Conservation (phyloP, 371 early-diverging fungal species). For the Actinomortierella wolfii region DNA sequence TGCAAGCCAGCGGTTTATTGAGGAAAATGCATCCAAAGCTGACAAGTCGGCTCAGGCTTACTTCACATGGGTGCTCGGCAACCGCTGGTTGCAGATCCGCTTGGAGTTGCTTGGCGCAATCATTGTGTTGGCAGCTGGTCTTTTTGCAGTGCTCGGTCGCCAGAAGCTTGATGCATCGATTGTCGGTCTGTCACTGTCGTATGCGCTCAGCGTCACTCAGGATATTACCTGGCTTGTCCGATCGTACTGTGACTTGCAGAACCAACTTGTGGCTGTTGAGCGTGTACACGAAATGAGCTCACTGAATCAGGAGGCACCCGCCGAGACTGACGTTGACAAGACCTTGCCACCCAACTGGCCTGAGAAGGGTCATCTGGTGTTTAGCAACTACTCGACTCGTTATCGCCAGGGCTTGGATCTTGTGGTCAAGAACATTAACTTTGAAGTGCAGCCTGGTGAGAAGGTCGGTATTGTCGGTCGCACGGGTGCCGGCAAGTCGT, state of each 20-base stretch:
- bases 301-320: constrained; percentile 65
- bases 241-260: constrained; percentile 51
- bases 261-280: constrained; percentile 56
- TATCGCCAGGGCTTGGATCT: constrained; percentile 80
- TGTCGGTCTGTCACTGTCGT: constrained; percentile 64
- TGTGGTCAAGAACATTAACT: constrained; percentile 64
- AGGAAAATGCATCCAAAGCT: constrained; percentile 25
- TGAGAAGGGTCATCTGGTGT: constrained; percentile 69
- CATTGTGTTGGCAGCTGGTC: constrained; percentile 45
- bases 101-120: constrained; percentile 42
- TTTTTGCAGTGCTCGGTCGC: constrained; percentile 48
- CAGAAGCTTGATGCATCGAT: constrained; percentile 36
- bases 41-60: constrained; percentile 33
- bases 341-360: constrained; percentile 64
- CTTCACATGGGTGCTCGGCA: constrained; percentile 34
- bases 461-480: constrained; percentile 53
- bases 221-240: constrained; percentile 50
- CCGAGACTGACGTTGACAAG: constrained; percentile 26
- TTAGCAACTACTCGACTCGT: constrained; percentile 73
- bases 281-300: constrained; percentile 67
- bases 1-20: constrained; percentile 28
- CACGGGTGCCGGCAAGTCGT: constrained; percentile 78
- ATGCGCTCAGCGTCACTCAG: constrained; percentile 63
- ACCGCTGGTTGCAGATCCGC: constrained; percentile 46
- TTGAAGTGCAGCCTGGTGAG: constrained; percentile 40